Conservation (phyloP, 352 stramenopile genomes). For the Phytophthora constricta region DNA sequence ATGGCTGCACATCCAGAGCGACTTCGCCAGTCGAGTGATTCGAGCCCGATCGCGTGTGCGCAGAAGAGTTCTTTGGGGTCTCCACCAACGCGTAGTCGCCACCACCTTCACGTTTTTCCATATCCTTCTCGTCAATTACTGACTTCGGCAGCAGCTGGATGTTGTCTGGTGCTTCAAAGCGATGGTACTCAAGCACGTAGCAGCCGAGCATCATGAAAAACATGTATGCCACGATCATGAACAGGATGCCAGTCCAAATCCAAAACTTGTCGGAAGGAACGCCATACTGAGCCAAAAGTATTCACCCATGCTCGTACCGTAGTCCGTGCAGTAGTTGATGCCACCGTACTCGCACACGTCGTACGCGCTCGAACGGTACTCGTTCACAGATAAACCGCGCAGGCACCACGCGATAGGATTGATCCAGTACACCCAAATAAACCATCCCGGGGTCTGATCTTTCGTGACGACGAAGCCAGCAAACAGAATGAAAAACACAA, state of each 20-base stretch:
- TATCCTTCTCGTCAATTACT: constrained; percentile 7
- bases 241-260: constrained; percentile 41
- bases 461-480: constrained; percentile 52
- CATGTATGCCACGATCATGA: constrained; percentile 32
- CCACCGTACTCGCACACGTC: constrained; percentile 31
- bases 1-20: constrained; percentile 8
- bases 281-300: constrained; percentile 41
- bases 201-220: constrained; percentile 36
- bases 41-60: constrained; percentile 5
- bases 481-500: constrained; percentile 58
- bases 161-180: constrained; percentile 36
- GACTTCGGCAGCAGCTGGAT: constrained; percentile 13
- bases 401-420: constrained; percentile 42
- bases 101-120: constrained; percentile 18
- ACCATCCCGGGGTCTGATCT: constrained; percentile 41
- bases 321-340: constrained; percentile 27
- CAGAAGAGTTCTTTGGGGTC: constrained; percentile 20
- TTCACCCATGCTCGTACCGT: constrained; percentile 38
- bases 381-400: constrained; percentile 26
- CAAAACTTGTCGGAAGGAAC: constrained; percentile 26
- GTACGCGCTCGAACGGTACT: constrained; percentile 31
- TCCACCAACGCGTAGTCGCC: constrained; percentile 6
- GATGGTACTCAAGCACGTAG: constrained; percentile 41
- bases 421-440: constrained; percentile 40
- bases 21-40: constrained; percentile 3